Base-by-base conservation (phyloP, 2,329 filamentous ascomycete genomes). In the Chalara sp. region DNA sequence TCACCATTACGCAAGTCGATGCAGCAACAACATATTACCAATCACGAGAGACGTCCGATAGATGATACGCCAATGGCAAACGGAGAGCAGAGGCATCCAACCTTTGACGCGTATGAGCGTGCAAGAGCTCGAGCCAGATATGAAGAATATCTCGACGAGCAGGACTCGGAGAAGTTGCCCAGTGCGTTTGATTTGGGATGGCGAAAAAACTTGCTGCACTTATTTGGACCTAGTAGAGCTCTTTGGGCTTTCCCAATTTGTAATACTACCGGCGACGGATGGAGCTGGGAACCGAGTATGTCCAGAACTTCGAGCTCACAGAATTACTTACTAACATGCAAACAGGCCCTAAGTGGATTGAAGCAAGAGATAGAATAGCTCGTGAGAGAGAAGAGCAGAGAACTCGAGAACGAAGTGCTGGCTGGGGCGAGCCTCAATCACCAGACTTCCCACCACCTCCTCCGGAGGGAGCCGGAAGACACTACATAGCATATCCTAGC, bases 121-220 rank as follows among this genome's bases (percentile, higher is more conserved):
- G 72, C 79, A 50, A 76, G 84, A 39, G 83, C 87, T 54, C 73
- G 78, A 11, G 76, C 84, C 44, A 78, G 86, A 55, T 91, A 92
- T 62, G 77, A 86, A 56, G 77, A 81, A 48, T 97, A 96, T 66
- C 80, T 97, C 12, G 89, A 96, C 64, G 90, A 97, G 66, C 79
- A 89, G 65, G 91, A 96, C 67, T 89, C 84, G 47, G 82, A 87
- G 60, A 89, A 87, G 65, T 78, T 99, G 30, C 93, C 93, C 1
- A 91, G 93, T 64, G 93, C 91, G 2, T 99, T 99, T 63, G 88
- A 99, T 61, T 80, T 96, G 2, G 93, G 93, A 53, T 86, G 85
- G 78, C 82, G 79, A 52, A 79, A 78, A 41, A 99, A 99, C 65
- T 68, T 97, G 5, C 65, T 71, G 1, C 88, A 96, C 65, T 77